Evolutionary conservation across 179 eudicot species (phyloP).

Genomic region (Silene vulgaris): DNA sequence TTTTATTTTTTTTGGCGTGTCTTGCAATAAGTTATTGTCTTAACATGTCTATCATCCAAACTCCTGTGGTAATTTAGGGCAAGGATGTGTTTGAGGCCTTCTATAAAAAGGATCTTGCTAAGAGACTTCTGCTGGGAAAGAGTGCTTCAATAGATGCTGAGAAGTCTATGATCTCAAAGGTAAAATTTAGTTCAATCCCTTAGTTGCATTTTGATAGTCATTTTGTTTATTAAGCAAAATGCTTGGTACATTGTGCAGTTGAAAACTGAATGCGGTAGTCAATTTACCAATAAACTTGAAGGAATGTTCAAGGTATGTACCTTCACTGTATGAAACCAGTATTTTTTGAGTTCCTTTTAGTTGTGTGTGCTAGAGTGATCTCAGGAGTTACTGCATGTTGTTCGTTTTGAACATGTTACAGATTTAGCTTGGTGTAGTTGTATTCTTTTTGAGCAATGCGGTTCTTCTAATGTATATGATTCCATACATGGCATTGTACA

Average conservation of each 20-base stretch:
- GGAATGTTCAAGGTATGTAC: constrained; percentile 94
- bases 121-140: constrained; percentile 88
- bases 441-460: neutral
- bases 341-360: neutral
- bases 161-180: constrained; percentile 98
- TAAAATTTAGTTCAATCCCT: constrained; percentile 15
- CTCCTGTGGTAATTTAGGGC: constrained; percentile 41
- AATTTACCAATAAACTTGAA: constrained; percentile 95
- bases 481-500: neutral
- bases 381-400: neutral
- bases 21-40: neutral
- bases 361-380: constrained; percentile 1
- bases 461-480: neutral
- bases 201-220: neutral
- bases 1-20: neutral
- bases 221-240: constrained; percentile 20
- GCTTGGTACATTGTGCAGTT: constrained; percentile 50
- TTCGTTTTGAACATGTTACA: neutral
- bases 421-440: neutral
- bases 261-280: constrained; percentile 98
- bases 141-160: constrained; percentile 99
- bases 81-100: constrained; percentile 99
- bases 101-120: constrained; percentile 97
- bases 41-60: constrained; percentile 8
- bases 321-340: neutral